Base-by-base conservation (phyloP, 352 stramenopile species). In the Thalassiosira hispida region DNA sequence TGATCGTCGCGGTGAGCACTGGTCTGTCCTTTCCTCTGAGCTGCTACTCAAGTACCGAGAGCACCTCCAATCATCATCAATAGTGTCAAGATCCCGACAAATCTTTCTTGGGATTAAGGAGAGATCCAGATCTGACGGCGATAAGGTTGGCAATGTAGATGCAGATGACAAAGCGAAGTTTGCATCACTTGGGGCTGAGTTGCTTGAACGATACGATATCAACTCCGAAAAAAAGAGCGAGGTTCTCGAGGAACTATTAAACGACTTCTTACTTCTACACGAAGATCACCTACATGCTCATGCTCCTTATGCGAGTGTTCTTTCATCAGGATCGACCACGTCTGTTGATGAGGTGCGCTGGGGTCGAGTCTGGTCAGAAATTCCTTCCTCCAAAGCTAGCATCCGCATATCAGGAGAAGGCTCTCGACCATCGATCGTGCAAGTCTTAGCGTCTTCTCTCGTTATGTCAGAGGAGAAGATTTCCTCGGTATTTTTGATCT, bases 31-130 rank as follows among this genome's bases (percentile, higher is more conserved):
- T 59, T 92, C 86, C 25, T 18, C 52, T 61, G 22, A 71, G 14
- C 47, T 52, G 22, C 68, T 94, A 5, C 64, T 61, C n/a, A 81
- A 75, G 35, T 92, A 86, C 67, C 53, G 77, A 14, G 70, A 93
- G 38, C 73, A 91, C 6, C 81, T 92, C 55, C 69, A 89, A 71
- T 84, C 88, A 27, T 90, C 87, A 22, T 86, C 83, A 16, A 78
- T 94, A 49, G 77, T 94, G 12, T 86, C 84, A 6, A 61, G 63
- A 44, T 81, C 81, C 20, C 57, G 84, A 65, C 73, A 91, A 62
- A 63, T 71, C 22, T 94, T 91, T 78, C 40, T 51, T 44, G 44
- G 55, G 25, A 33, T 69, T 12, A 42, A 77, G 9, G 51, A 65
- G 44, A 44, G 51, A 18, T 35, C n/a, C 40, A n/a, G 49, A 20